Evolutionary conservation across 306 rosid genomes (phyloP).

Genomic region (Dalbergia oliveri): DNA sequence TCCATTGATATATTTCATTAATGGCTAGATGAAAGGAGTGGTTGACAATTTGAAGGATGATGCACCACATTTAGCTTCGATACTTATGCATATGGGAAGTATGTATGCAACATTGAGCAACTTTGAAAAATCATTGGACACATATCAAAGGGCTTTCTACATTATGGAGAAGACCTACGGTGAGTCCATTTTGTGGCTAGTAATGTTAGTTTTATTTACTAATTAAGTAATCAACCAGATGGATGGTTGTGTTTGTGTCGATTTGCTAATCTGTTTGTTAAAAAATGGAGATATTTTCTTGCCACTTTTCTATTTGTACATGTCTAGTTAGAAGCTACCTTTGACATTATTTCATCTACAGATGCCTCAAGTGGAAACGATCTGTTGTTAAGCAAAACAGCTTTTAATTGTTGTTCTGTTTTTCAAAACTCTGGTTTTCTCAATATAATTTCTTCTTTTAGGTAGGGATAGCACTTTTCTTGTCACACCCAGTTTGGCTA

Average conservation of each 20-base stretch:
- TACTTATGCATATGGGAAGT: conserved; percentile 95
- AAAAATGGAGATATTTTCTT: conserved; percentile 25
- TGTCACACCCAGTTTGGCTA: conserved; percentile 77
- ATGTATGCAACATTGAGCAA: conserved; percentile 75
- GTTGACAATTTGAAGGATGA: conserved; percentile 72
- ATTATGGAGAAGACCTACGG: conserved; percentile 75
- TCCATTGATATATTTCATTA: conserved; percentile 46
- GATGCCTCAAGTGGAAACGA: conserved; percentile 33
- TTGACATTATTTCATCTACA: conserved; percentile 8
- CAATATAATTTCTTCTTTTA: conserved; percentile 45
- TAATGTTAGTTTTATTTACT: conserved; percentile 29
- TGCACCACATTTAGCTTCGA: conserved; percentile 71
- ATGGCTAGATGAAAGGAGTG: conserved; percentile 78
- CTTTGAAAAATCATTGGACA: conserved; percentile 66
- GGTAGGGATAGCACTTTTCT: conserved; percentile 71
- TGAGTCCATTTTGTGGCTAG: conserved; percentile 48
- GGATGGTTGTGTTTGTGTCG: conserved; percentile 38
- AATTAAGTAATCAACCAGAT: conserved; percentile 14
- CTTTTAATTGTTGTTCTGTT: conserved; percentile 24
- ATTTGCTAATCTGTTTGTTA: conserved; percentile 25
- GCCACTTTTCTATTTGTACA: conserved; percentile 13
- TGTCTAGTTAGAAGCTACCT: conserved; percentile 37
- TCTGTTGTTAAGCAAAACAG: conserved; percentile 16
- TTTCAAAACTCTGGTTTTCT: conserved; percentile 30
- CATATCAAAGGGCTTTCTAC: conserved; percentile 75